phyloP scores from a whole-genome alignment of 768 basidiomycete genomes.

The Podaxis sp. region DNA sequence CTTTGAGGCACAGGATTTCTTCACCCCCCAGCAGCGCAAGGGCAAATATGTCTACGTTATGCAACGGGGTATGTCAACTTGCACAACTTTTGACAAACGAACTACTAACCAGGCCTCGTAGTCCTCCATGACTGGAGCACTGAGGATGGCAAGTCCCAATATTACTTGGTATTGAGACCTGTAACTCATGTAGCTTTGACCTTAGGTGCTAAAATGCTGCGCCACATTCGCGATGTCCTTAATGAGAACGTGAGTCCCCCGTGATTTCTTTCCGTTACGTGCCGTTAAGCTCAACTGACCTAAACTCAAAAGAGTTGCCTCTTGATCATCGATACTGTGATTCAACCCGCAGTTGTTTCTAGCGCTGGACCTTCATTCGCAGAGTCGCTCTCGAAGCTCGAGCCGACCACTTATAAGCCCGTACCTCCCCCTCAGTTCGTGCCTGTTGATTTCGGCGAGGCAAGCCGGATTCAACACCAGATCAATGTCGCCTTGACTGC shows the following conservation, averaged over 20 bases:
- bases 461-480: slow-evolving; percentile 35
- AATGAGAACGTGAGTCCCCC: slow-evolving; percentile 29
- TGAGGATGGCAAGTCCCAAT: slow-evolving; percentile 25
- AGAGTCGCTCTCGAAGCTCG: slow-evolving; percentile 28
- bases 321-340: slow-evolving; percentile 37
- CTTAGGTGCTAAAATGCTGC: slow-evolving; percentile 34
- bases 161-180: neutral
- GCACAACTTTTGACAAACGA: neutral
- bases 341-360: slow-evolving; percentile 34
- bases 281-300: neutral
- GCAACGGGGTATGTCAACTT: slow-evolving; percentile 30
- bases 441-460: slow-evolving; percentile 39
- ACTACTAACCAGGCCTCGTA: slow-evolving; percentile 4
- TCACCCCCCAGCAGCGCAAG: slow-evolving; percentile 39
- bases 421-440: slow-evolving; percentile 35
- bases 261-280: neutral
- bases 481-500: slow-evolving; percentile 37
- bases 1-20: slow-evolving; percentile 40
- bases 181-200: neutral
- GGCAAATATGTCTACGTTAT: slow-evolving; percentile 39
- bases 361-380: slow-evolving; percentile 19
- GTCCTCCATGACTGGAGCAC: slow-evolving; percentile 41
- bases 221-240: slow-evolving; percentile 33
- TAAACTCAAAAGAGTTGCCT: slow-evolving; percentile 29
- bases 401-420: slow-evolving; percentile 31